phyloP scores from a whole-genome alignment of 2,329 filamentous ascomycete species.

The Colletotrichum tropicicola region DNA sequence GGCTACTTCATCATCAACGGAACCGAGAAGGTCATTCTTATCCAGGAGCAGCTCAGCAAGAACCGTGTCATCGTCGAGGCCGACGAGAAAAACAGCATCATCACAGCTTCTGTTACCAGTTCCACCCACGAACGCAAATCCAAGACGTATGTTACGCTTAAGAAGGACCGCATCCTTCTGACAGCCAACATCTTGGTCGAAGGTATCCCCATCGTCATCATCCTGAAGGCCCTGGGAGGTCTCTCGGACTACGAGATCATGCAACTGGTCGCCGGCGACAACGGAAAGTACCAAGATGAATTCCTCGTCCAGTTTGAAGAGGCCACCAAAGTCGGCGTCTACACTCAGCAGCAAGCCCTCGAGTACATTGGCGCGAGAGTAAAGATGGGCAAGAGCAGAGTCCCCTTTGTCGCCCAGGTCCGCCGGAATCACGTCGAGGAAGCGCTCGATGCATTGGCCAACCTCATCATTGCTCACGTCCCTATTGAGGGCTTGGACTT shows the following conservation, averaged over 20 bases:
- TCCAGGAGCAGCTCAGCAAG: slow-evolving; percentile 98
- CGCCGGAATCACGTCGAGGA: slow-evolving; percentile 88
- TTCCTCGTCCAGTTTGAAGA: slow-evolving; percentile 97
- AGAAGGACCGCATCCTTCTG: slow-evolving; percentile 90
- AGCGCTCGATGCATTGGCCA: slow-evolving; percentile 90
- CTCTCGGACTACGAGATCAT: slow-evolving; percentile 96
- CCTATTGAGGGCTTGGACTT: slow-evolving; percentile 92
- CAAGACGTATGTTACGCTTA: slow-evolving; percentile 94
- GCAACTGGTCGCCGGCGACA: slow-evolving; percentile 86
- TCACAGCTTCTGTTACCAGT: slow-evolving; percentile 95
- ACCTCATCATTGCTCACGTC: slow-evolving; percentile 94
- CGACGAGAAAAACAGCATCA: slow-evolving; percentile 89
- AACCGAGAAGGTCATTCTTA: slow-evolving; percentile 97
- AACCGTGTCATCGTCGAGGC: slow-evolving; percentile 98
- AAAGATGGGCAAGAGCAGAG: slow-evolving; percentile 79
- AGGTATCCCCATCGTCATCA: slow-evolving; percentile 92
- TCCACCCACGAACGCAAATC: slow-evolving; percentile 98
- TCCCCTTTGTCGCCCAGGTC: slow-evolving; percentile 55
- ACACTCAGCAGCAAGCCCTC: slow-evolving; percentile 93
- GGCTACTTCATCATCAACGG: slow-evolving; percentile 98
- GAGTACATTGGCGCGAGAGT: slow-evolving; percentile 90
- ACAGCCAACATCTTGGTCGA: slow-evolving; percentile 94
- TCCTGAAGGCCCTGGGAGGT: slow-evolving; percentile 92
- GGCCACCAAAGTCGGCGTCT: slow-evolving; percentile 82
- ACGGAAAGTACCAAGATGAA: slow-evolving; percentile 90